Evolutionary conservation across 768 basidiomycete genomes (phyloP).

Genomic region (Mrakia frigida): DNA sequence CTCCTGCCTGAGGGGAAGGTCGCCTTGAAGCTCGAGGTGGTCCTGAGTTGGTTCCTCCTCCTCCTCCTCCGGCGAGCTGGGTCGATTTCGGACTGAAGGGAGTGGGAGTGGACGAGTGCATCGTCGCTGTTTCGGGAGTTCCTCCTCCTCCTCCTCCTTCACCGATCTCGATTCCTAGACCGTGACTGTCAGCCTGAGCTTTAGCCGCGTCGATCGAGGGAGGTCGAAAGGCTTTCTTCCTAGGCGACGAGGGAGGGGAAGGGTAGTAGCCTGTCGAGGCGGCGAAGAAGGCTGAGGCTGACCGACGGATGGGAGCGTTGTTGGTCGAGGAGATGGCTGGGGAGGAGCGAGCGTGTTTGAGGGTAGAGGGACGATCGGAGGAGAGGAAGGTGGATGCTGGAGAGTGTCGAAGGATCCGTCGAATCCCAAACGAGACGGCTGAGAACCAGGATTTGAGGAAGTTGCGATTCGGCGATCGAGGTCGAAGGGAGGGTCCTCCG

Average conservation of each 20-base stretch:
- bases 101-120: neutral
- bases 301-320: neutral
- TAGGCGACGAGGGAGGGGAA: constrained; percentile 21
- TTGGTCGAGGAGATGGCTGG: neutral
- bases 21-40: constrained; percentile 9
- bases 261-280: neutral
- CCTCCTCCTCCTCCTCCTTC: neutral
- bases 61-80: neutral
- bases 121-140: neutral
- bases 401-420: neutral
- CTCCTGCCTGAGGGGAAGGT: neutral
- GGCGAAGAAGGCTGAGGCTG: neutral
- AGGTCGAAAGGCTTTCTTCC: neutral
- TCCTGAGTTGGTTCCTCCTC: neutral
- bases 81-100: neutral
- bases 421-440: neutral
- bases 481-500: neutral
- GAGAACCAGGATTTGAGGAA: neutral
- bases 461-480: neutral
- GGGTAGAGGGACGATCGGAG: neutral
- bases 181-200: neutral
- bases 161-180: neutral
- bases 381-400: neutral
- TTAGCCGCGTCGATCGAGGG: neutral
- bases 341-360: constrained; percentile 25